Evolutionary conservation across 768 basidiomycete genomes (phyloP).

Genomic region (Scleroderma citrinum): DNA sequence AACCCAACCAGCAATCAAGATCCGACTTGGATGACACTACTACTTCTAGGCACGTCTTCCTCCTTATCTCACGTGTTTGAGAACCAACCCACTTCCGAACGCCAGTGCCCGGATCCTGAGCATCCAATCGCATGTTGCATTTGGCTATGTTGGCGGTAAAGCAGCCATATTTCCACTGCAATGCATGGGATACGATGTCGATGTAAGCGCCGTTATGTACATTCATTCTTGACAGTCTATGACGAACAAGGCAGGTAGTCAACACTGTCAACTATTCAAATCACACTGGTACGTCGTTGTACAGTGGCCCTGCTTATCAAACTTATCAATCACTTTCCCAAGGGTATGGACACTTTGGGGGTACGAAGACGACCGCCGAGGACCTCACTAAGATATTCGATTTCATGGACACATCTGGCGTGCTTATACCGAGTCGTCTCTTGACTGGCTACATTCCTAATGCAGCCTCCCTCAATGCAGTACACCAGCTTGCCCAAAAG

Average conservation of each 20-base stretch:
- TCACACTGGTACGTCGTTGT: slow-evolving; percentile 61
- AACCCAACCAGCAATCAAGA: not conserved
- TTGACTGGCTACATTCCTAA: slow-evolving; percentile 91
- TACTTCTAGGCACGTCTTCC: slow-evolving; percentile 7
- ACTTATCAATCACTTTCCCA: not conserved
- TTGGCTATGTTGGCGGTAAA: slow-evolving; percentile 89
- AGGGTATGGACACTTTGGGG: slow-evolving; percentile 84
- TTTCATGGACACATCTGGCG: slow-evolving; percentile 66
- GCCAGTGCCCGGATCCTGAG: slow-evolving; percentile 70
- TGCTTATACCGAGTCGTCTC: slow-evolving; percentile 65
- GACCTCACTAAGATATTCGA: slow-evolving; percentile 77
- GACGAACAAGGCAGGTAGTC: slow-evolving; percentile 47
- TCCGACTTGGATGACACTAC: not conserved
- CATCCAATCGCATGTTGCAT: slow-evolving; percentile 90
- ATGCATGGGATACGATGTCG: slow-evolving; percentile 92
- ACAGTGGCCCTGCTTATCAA: not conserved
- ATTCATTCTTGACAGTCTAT: not conserved
- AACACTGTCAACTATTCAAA: slow-evolving; percentile 96
- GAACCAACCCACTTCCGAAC: not conserved
- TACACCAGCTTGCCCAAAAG: slow-evolving; percentile 55
- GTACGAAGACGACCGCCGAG: slow-evolving; percentile 68
- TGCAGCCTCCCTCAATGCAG: slow-evolving; percentile 66
- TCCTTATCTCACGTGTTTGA: not conserved
- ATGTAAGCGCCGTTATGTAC: slow-evolving; percentile 47
- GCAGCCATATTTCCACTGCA: slow-evolving; percentile 74